phyloP scores from a whole-genome alignment of 2,329 filamentous ascomycete species.

The Emydomyces testavorans region DNA sequence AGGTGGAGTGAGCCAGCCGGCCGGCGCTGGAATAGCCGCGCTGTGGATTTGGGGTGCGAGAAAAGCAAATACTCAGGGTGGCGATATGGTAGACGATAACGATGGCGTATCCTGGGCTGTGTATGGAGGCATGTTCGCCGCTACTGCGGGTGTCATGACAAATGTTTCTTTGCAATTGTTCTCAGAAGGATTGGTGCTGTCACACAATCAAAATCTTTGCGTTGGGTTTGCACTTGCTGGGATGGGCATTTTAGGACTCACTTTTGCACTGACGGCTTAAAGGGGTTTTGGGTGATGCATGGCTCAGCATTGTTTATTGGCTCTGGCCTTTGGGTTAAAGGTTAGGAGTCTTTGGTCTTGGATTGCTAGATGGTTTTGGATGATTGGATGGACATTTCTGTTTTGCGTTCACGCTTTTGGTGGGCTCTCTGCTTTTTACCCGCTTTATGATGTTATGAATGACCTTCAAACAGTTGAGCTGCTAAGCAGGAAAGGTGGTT shows the following conservation, averaged over 20 bases:
- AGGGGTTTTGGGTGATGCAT: background rate
- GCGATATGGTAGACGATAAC: slow-evolving; percentile 21
- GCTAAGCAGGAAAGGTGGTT: too few species aligned
- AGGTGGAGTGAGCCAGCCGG: slow-evolving; percentile 74
- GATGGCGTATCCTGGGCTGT: slow-evolving; percentile 43
- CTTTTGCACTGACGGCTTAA: slow-evolving; percentile 65
- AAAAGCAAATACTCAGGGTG: slow-evolving; percentile 22
- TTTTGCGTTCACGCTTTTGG: background rate
- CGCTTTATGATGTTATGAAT: background rate
- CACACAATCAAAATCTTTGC: slow-evolving; percentile 35
- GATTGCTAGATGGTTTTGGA: too few species aligned
- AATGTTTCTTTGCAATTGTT: slow-evolving; percentile 84
- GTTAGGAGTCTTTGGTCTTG: too few species aligned
- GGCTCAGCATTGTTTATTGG: background rate
- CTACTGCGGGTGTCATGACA: slow-evolving; percentile 89
- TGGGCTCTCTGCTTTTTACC: background rate
- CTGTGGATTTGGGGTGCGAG: slow-evolving; percentile 70
- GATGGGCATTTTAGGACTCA: slow-evolving; percentile 77
- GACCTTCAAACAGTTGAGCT: too few species aligned
- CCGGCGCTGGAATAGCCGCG: slow-evolving; percentile 73
- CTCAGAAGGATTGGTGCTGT: slow-evolving; percentile 70
- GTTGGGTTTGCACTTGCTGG: slow-evolving; percentile 38
- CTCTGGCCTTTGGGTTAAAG: background rate
- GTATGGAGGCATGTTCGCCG: slow-evolving; percentile 60
- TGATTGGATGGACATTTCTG: too few species aligned